Percentiles rank a stretch among this genome's conserved stretches.
Evolutionary conservation across 805 yeast species (phyloP).

Genomic region (Metschnikowia henanensis): DNA sequence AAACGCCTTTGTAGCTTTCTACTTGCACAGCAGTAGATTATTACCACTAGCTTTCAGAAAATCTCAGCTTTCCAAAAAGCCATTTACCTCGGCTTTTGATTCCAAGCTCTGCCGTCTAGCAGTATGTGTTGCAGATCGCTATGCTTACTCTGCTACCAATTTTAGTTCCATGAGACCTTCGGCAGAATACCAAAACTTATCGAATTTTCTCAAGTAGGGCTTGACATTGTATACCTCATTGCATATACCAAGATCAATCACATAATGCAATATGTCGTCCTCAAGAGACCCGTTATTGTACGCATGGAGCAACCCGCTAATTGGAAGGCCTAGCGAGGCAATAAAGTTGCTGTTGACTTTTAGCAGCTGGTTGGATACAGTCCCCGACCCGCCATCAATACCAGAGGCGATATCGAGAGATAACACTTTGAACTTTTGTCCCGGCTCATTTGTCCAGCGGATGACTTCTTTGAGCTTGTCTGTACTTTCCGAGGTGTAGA

Average conservation of each 20-base stretch:
- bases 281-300: conserved; percentile 49
- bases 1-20: too few relatives aligned
- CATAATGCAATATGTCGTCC: conserved; percentile 53
- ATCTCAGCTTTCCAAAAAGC: too few relatives aligned
- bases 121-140: too few relatives aligned
- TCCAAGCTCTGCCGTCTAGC: too few relatives aligned
- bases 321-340: conserved; percentile 72
- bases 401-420: conserved; percentile 86
- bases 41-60: too few relatives aligned
- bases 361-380: conserved; percentile 28
- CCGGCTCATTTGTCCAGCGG: conserved; percentile 62
- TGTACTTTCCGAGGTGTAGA: conserved; percentile 37
- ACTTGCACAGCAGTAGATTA: too few relatives aligned
- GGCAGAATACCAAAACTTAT: conserved; percentile 44
- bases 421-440: conserved; percentile 44
- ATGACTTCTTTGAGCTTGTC: conserved; percentile 46
- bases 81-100: too few relatives aligned
- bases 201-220: conserved; percentile 44
- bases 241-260: conserved; percentile 75
- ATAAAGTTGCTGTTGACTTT: conserved; percentile 54
- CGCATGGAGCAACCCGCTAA: conserved; percentile 60
- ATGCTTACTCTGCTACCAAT: not conserved
- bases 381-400: conserved; percentile 79
- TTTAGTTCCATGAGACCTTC: conserved; percentile 21
- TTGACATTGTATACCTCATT: conserved; percentile 46